Evolutionary conservation across 2,329 filamentous ascomycete genomes (phyloP), one percentile per base, ranked within the genome.

Genomic region (Penicillium sp.): DNA sequence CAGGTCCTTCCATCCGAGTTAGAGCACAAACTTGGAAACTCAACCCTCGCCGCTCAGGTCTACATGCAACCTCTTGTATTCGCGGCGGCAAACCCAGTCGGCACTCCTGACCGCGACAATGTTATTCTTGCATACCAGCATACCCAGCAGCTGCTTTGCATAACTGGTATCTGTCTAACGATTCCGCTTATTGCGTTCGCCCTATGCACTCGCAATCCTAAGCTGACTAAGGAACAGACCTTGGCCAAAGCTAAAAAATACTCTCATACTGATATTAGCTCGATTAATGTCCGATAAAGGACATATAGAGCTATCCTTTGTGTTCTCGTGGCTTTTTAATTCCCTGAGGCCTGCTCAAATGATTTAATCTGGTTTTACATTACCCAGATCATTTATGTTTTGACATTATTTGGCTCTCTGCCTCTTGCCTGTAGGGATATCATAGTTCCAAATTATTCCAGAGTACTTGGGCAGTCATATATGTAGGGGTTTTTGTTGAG

Each of bases 1-100:
- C 82, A 86, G 62, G 70, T 79, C 2, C 72, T 86, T 42, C 82
- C 80, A 1, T 51, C 54, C 0, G 65, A 75, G 38, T 76, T 87
- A 2, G 60, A 61, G 6, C 49, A 61, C 3, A 64, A 67, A 5
- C 65, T 76, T 12, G 69, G 67, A 24, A 77, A 79, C 45, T 60
- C 63, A 42, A 74, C 63, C 41, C 69, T 67, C 56, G 80, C 77
- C 0, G 58, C 65, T 0, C 31, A 63, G 2, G 72, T 74, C 34
- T 81, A 73, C 69, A 73, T 56, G 1, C 54, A 70, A 26, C 79
- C 79, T 0, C 72, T 51, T 4, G 15, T 21, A 10, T 51, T 51
- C 7, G 48, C 48, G 3, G 48, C 48, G 0, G 55, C 58, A 0
- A 75, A 78, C 49, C 74, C 78, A 0, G 66, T 77, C 0, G 79